Percentiles rank a stretch among this genome's conserved stretches.
Evolutionary conservation across 2,329 filamentous ascomycete genomes (phyloP).

Genomic region (Fusarium bulbicola): DNA sequence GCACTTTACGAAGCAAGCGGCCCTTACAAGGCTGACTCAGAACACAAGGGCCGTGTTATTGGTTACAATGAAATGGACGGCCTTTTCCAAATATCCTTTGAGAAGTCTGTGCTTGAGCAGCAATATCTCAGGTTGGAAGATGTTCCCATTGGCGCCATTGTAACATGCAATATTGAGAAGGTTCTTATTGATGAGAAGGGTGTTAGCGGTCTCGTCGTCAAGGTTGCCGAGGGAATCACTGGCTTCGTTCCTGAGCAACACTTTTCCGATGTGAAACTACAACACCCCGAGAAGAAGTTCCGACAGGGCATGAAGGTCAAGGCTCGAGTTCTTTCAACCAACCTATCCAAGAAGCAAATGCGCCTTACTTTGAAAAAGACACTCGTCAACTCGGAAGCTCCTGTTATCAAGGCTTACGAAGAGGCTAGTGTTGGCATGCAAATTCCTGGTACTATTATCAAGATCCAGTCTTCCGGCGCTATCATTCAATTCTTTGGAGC

Average conservation of each 20-base stretch:
- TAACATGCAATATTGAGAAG: constrained; percentile 86
- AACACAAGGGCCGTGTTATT: constrained; percentile 82
- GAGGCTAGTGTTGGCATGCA: constrained; percentile 78
- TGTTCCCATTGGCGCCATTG: constrained; percentile 80
- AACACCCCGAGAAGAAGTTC: constrained; percentile 97
- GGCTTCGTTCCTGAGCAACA: constrained; percentile 91
- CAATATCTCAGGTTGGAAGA: constrained; percentile 93
- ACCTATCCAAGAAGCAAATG: constrained; percentile 79
- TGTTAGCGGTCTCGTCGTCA: constrained; percentile 81
- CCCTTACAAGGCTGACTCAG: constrained; percentile 78
- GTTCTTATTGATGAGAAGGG: constrained; percentile 82
- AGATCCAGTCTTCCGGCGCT: constrained; percentile 79
- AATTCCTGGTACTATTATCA: constrained; percentile 87
- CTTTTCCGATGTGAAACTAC: constrained; percentile 84
- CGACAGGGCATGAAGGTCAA: constrained; percentile 86
- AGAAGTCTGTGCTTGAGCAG: constrained; percentile 84
- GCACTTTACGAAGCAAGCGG: constrained; percentile 80
- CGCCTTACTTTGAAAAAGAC: constrained; percentile 94
- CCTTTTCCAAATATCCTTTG: constrained; percentile 84
- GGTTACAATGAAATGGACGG: constrained; percentile 90
- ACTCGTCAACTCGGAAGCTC: constrained; percentile 85
- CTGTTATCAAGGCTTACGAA: constrained; percentile 81
- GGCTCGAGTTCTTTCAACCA: constrained; percentile 83
- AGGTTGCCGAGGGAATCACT: constrained; percentile 84
- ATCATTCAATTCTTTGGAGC: constrained; percentile 91